Percentiles rank a stretch among this genome's conserved stretches.
phyloP scores from a whole-genome alignment of 2,329 filamentous ascomycete species.

The Trichoderma koningiopsis region DNA sequence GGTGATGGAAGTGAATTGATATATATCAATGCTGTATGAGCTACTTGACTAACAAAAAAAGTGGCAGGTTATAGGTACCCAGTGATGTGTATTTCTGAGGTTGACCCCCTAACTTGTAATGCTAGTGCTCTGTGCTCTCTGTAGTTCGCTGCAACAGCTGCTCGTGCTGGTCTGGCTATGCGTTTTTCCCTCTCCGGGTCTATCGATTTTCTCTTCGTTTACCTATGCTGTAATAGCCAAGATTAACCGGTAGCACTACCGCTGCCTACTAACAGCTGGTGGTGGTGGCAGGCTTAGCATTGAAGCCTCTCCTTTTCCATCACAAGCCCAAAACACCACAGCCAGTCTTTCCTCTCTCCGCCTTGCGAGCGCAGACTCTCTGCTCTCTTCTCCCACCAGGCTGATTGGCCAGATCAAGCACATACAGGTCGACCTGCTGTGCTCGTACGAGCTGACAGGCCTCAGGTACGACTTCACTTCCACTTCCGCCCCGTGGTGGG shows the following conservation, averaged over 20 bases:
- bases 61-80: background rate
- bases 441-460: background rate
- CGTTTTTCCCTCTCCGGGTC: background rate
- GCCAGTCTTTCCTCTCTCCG: slow-evolving; percentile 1
- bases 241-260: background rate
- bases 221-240: background rate
- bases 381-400: background rate
- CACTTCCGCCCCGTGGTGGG: background rate
- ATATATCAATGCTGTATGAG: background rate
- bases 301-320: background rate
- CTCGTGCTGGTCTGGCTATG: background rate
- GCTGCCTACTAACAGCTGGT: background rate
- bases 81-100: background rate
- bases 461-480: background rate
- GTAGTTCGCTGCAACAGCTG: background rate
- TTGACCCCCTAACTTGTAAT: background rate
- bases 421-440: background rate
- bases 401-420: background rate
- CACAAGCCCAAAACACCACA: slow-evolving; percentile 9
- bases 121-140: background rate
- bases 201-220: background rate
- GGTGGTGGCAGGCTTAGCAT: background rate
- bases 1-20: too few relatives aligned
- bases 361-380: background rate
- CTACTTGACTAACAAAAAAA: too few relatives aligned